These are phyloP conservation scores for Rubus idaeus DNA, from an alignment of 306 rosid genomes.

Conservation along the genomic window DNA sequence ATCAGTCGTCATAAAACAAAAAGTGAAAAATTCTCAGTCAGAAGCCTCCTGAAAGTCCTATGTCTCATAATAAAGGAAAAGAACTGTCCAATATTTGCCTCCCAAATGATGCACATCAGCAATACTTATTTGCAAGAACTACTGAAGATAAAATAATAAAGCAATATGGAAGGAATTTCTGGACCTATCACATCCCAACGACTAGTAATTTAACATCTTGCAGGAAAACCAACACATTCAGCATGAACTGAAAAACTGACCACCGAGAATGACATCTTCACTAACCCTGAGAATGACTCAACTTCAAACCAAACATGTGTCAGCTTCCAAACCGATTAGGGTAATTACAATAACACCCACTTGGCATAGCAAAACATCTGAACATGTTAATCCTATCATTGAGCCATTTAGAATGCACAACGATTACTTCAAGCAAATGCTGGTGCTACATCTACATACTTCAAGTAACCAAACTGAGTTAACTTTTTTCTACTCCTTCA, in stretches of 20 bases:
- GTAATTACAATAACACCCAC: slow-evolving; percentile 20
- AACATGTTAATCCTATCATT: slow-evolving; percentile 14
- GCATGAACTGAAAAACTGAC: slow-evolving; percentile 21
- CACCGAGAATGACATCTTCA: slow-evolving; percentile 21
- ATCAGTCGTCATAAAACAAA: slow-evolving; percentile 28
- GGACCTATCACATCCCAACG: slow-evolving; percentile 28
- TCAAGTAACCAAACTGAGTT: slow-evolving; percentile 9
- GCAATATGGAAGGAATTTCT: slow-evolving; percentile 28
- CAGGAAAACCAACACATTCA: slow-evolving; percentile 27
- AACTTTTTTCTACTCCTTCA: slow-evolving; percentile 21
- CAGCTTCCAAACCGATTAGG: slow-evolving; percentile 27
- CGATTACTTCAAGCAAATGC: slow-evolving; percentile 1
- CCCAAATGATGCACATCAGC: slow-evolving; percentile 23
- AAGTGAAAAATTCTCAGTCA: slow-evolving; percentile 14
- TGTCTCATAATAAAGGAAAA: slow-evolving; percentile 14
- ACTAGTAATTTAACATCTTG: slow-evolving; percentile 28
- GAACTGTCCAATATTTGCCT: slow-evolving; percentile 32
- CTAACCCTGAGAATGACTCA: slow-evolving; percentile 26
- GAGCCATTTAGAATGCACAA: slow-evolving; percentile 28
- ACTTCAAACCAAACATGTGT: slow-evolving; percentile 22
- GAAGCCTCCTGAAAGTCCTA: slow-evolving; percentile 11
- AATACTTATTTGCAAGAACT: slow-evolving; percentile 16
- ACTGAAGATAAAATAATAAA: slow-evolving; percentile 18
- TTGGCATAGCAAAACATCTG: slow-evolving; percentile 5
- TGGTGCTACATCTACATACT: slow-evolving; percentile 17